Base-by-base conservation (phyloP, 495 filamentous ascomycete species). In the Bryoglossum gracile region DNA sequence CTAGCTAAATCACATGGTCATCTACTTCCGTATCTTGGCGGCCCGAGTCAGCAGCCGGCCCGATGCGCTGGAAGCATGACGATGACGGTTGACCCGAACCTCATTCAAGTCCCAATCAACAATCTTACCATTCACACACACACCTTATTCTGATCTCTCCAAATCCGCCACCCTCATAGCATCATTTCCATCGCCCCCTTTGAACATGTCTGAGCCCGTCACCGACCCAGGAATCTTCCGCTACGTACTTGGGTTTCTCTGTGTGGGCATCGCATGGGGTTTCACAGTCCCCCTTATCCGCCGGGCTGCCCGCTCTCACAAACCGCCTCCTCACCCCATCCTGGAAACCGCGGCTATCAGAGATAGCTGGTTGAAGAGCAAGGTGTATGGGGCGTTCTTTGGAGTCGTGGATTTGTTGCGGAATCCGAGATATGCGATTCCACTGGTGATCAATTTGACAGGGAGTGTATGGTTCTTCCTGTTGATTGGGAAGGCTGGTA, bases 391-490 rank as follows among this genome's bases (percentile, higher is more conserved):
- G 0, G 63, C 78, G 0, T 72, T 82, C 45, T 91, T 83, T 59
- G 88, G 80, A 11, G 84, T 91, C 13, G 54, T 80, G 6, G 92
- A 94, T 63, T 65, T 96, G 57, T 66, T 97, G 9, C 68, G 75
- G 37, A 89, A 84, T 48, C 89, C 89, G 38, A 76, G 76, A 21
- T 98, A 98, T 65, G 84, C 87, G 9, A 61, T 94, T 28, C 91
- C 91, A 21, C 62, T 98, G 57, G 67, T 95, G 42, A 71, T 95
- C 22, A 98, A 98, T 60, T 65, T 96, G 56, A 95, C 92, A 26
- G 92, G 92, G 48, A 94, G 87, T 59, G 75, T 98, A 52, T 98
- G 92, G 92, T 98, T 98, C 59, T 98, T 98, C 60, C 63, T 96
- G 56, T 68, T 98, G 52, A 87, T 98, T 71, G 92, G 92, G 46